Evolutionary conservation across 768 basidiomycete species (phyloP).

Genomic region (Phylloporus sp.): DNA sequence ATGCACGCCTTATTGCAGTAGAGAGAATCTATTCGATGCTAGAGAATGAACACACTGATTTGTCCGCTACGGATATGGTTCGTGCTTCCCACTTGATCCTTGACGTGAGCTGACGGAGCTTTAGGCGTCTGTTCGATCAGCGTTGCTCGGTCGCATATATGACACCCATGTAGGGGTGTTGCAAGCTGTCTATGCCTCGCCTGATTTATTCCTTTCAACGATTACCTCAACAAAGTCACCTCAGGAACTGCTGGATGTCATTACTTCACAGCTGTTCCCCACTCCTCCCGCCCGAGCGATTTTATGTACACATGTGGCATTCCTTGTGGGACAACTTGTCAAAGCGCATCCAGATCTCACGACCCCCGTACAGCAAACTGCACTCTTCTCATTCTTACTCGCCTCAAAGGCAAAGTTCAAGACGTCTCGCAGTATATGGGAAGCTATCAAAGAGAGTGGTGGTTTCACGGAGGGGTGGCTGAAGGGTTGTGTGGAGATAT

Average conservation of each 20-base stretch:
- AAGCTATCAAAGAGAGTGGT: constrained; percentile 43
- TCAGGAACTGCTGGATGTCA: constrained; percentile 19
- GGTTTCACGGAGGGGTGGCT: constrained; percentile 39
- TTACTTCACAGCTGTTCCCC: constrained; percentile 24
- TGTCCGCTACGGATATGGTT: constrained; percentile 37
- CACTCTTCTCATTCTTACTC: constrained; percentile 71
- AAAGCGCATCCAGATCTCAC: constrained; percentile 24
- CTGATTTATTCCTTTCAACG: constrained; percentile 41
- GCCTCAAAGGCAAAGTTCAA: constrained; percentile 69
- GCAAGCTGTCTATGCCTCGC: constrained; percentile 57
- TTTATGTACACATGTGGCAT: constrained; percentile 52
- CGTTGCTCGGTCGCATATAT: constrained; percentile 62
- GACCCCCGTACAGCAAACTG: constrained; percentile 39
- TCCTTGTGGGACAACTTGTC: constrained; percentile 47
- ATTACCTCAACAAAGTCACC: constrained; percentile 13
- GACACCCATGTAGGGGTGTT: constrained; percentile 62
- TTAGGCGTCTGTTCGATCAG: constrained; percentile 55
- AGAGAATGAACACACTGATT: constrained; percentile 9
- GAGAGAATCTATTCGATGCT: constrained; percentile 46
- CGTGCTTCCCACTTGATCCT: not conserved
- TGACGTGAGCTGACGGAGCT: constrained; percentile 3
- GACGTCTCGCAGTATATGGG: constrained; percentile 67
- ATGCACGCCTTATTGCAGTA: constrained; percentile 56
- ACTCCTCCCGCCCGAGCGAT: constrained; percentile 47
- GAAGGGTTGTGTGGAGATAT: constrained; percentile 47